phyloP scores from a whole-genome alignment of 768 basidiomycete genomes.

The Agaricus bisporus region DNA sequence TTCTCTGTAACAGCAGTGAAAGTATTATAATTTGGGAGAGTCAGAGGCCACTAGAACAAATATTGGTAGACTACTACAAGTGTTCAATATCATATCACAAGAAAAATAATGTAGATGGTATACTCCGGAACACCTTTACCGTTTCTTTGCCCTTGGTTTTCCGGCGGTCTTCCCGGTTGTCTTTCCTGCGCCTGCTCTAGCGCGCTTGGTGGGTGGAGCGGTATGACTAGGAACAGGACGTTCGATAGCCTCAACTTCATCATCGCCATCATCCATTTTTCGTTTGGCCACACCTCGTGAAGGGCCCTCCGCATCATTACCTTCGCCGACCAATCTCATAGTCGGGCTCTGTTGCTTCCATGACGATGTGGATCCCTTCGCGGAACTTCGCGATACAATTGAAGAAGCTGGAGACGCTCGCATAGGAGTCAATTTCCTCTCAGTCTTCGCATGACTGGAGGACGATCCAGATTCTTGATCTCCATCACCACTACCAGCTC shows the following conservation, averaged over 20 bases:
- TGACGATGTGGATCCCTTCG: slow-evolving; percentile 46
- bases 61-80: too few species aligned
- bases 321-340: slow-evolving; percentile 37
- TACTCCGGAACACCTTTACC: neutral
- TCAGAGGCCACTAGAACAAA: too few species aligned
- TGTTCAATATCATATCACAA: too few species aligned
- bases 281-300: slow-evolving; percentile 39
- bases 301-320: slow-evolving; percentile 34
- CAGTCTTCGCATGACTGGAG: slow-evolving; percentile 11
- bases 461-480: slow-evolving; percentile 16
- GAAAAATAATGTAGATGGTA: neutral
- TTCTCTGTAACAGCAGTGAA: too few species aligned
- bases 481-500: slow-evolving; percentile 10
- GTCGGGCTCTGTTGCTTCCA: slow-evolving; percentile 41
- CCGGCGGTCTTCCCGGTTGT: slow-evolving; percentile 7
- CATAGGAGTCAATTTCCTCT: slow-evolving; percentile 15
- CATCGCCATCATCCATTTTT: slow-evolving; percentile 36
- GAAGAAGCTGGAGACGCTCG: slow-evolving; percentile 40
- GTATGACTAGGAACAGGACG: slow-evolving; percentile 28
- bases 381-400: slow-evolving; percentile 34
- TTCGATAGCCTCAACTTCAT: slow-evolving; percentile 50
- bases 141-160: slow-evolving; percentile 30
- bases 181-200: slow-evolving; percentile 20
- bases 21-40: too few species aligned
- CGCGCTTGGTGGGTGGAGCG: slow-evolving; percentile 23